Base-by-base conservation (phyloP, 208 protist species). In the Porcisia deanei region DNA sequence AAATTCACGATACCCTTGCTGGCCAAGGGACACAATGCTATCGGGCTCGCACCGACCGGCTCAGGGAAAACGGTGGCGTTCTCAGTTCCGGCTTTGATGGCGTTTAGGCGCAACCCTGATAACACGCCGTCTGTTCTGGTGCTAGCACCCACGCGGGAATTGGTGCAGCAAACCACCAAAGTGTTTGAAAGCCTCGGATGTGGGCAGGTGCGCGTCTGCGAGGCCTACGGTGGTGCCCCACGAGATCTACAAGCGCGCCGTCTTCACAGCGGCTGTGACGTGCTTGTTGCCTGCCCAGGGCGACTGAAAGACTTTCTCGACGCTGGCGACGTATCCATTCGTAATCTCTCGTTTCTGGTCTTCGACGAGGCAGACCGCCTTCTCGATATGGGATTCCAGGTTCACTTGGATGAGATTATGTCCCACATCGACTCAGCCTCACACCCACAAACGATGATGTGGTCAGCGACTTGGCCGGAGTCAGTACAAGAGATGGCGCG, bases 311-410 rank as follows among this genome's bases (percentile, higher is more conserved):
- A 99, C 86, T 94, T 98, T 76, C 76, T 99, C 9, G 88, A 99
- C 57, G 89, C 90, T 64, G 96, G 95, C 14, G 89, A 89, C 39
- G 86, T 99, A 52, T 88, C 80, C 25, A 84, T 99, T 37, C 75
- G 78, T 30, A 71, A 89, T 37, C 69, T 99, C 22, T 86, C 98
- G 64, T 99, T 99, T 73, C 73, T 99, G 1, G 99, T 99, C 6
- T 99, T 99, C 85, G 99, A 99, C 87, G 99, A 99, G 87, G 99
- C 99, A 12, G 99, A 99, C 90, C 85, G 97, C 18, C 86, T 98
- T 66, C 86, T 98, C 37, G 96, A 98, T 76, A 98, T 98, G 96
- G 95, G 96, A 20, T 98, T 98, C 71, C 81, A 94, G 77, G 77
- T 91, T n/a, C 90, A 97, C 74, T 79, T 98, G 20, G 97, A 99